Base-by-base conservation (phyloP, 2,329 filamentous ascomycete genomes). In the Phialemoniopsis sp. region DNA sequence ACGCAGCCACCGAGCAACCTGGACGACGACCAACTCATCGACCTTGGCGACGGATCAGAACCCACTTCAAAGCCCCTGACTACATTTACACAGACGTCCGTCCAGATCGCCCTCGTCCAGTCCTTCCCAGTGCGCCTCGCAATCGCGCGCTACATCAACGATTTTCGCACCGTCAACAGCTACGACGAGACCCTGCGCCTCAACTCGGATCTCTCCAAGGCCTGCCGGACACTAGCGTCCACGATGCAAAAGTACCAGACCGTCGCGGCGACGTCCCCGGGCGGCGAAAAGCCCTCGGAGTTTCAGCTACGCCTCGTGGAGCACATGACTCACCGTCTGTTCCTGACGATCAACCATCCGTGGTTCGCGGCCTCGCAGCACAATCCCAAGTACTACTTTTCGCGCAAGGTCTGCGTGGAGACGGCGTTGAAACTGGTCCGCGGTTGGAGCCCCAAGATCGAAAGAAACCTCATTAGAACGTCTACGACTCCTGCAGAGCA, bases 301-400 rank as follows among this genome's bases (percentile, higher is more conserved):
- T 73, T 73, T 40, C 68, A 72, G 40, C 48, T 65, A 8, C 60
- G 62, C 2, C 43, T 70, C 7, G 58, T 61, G 1, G 68, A 73
- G 41, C 55, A 69, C 37, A 53, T 67, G 39, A 54, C 67, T 3
- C 68, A 72, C 38, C 67, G 67, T 16, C 70, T 64, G 45, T 69
- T 73, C 47, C 60, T 80, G 12, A 65, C 69, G 1, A 65, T 83
- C 0, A 78, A 83, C 45, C 70, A 74, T 29, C 68, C 68, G 0
- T 68, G 70, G 55, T 60, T 73, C 18, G 52, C 56, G 6, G 58
- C 62, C 13, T 67, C 72, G 0, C 59, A 66, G 12, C 55, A 63
- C 2, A 63, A 76, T 30, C 68, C 71, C 1, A 60, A 62, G 2
- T 76, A 68, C 44, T 73, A 73, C 52, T 78, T 73, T 52, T 76